Percentiles rank a stretch among this genome's conserved stretches.
Conservation (phyloP, 768 basidiomycete species). For the Lactarius hengduanensis region DNA sequence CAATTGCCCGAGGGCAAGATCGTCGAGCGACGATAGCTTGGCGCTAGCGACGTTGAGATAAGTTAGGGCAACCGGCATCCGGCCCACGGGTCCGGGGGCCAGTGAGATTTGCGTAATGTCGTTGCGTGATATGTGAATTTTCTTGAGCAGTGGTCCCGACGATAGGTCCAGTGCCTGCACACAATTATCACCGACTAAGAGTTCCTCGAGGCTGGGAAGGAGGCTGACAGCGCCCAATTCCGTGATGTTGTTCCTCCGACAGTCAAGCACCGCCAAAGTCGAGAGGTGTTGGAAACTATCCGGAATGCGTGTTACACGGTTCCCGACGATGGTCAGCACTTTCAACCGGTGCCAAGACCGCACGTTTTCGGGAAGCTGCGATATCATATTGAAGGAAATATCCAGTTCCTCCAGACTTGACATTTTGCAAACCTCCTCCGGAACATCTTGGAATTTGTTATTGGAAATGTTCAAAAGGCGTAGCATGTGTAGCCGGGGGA, state of each 20-base stretch:
- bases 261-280: conserved; percentile 72
- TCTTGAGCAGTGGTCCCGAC: conserved; percentile 61
- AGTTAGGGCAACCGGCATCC: conserved; percentile 57
- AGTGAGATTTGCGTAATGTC: conserved; percentile 80
- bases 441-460: conserved; percentile 83
- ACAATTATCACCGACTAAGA: conserved; percentile 81
- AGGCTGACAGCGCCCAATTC: conserved; percentile 69
- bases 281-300: conserved; percentile 53
- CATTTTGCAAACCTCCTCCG: conserved; percentile 72
- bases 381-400: conserved; percentile 90
- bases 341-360: conserved; percentile 68
- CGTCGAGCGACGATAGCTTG: conserved; percentile 82
- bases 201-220: conserved; percentile 63
- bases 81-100: conserved; percentile 47
- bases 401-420: conserved; percentile 79
- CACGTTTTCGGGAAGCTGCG: conserved; percentile 76
- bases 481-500: conserved; percentile 69
- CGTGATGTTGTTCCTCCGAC: conserved; percentile 77
- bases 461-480: conserved; percentile 90
- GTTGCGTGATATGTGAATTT: conserved; percentile 80
- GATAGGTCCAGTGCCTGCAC: conserved; percentile 79
- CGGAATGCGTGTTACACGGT: conserved; percentile 73
- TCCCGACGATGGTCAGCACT: conserved; percentile 79
- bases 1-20: conserved; percentile 68
- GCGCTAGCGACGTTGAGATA: conserved; percentile 83